Evolutionary conservation across 2,329 filamentous ascomycete species (phyloP).

Genomic region (Diaporthe vexans): DNA sequence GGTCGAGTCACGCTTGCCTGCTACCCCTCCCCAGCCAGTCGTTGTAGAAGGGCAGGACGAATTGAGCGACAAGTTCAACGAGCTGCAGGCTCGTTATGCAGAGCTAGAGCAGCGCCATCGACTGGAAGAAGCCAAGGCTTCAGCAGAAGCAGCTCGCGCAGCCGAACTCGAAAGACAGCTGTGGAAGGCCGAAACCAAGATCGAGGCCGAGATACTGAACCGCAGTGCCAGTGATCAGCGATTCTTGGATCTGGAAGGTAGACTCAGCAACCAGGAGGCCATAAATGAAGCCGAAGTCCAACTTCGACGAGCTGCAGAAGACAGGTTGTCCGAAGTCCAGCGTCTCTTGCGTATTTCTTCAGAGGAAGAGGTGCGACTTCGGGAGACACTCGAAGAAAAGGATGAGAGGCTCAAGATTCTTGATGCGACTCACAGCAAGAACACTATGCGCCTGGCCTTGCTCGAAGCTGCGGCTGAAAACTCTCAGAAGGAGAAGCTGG

Average conservation of each 20-base stretch:
- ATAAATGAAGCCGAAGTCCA: conserved; percentile 75
- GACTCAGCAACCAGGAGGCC: conserved; percentile 73
- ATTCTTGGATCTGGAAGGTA: conserved; percentile 78
- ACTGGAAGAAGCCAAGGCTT: conserved; percentile 61
- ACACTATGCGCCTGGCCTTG: conserved; percentile 72
- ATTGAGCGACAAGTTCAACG: conserved; percentile 66
- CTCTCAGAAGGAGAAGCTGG: conserved; percentile 65
- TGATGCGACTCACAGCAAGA: conserved; percentile 69
- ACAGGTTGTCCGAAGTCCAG: conserved; percentile 80
- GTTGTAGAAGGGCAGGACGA: conserved; percentile 62
- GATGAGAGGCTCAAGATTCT: conserved; percentile 74
- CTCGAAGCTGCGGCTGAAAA: conserved; percentile 77
- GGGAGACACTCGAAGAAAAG: conserved; percentile 76
- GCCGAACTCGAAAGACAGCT: conserved; percentile 69
- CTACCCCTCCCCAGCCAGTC: conserved; percentile 61
- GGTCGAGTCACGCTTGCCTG: conserved; percentile 69
- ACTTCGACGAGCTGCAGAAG: conserved; percentile 76
- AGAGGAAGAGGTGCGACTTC: conserved; percentile 79
- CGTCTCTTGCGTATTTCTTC: conserved; percentile 76
- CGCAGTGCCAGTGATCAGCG: conserved; percentile 71
- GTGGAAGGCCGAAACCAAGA: conserved; percentile 69
- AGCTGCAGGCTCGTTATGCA: conserved; percentile 71
- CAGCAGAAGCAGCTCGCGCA: conserved; percentile 62
- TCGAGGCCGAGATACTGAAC: conserved; percentile 74
- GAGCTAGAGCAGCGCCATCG: conserved; percentile 72